Evolutionary conservation across 305 asterid genomes (phyloP).

Genomic region (Fraxinus nigra): DNA sequence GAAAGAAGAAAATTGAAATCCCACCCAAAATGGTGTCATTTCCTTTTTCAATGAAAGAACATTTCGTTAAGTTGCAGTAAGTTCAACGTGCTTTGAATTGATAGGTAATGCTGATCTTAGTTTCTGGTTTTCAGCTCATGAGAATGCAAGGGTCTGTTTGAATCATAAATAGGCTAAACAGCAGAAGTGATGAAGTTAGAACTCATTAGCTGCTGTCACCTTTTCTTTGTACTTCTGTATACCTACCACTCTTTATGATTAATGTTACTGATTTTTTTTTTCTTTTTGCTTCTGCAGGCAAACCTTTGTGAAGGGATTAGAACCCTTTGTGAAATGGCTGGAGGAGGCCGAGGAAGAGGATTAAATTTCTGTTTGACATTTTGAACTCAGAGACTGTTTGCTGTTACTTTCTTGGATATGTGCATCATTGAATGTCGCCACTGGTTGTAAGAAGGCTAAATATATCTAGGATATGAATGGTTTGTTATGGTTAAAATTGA

Average conservation of each 20-base stretch:
- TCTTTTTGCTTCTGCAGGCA: constrained; percentile 46
- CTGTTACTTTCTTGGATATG: constrained; percentile 17
- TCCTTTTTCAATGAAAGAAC: not conserved
- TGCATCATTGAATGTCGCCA: not conserved
- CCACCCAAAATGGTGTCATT: not conserved
- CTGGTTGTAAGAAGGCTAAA: not conserved
- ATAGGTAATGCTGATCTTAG: not conserved
- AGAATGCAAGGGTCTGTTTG: not conserved
- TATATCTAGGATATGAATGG: not conserved
- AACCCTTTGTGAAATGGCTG: constrained; percentile 93
- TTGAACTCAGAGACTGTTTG: not conserved
- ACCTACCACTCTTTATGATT: not conserved
- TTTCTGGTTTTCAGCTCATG: not conserved
- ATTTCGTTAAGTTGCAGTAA: not conserved
- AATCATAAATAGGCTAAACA: not conserved
- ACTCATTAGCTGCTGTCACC: not conserved
- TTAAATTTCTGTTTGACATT: constrained; percentile 24
- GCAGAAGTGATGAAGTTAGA: not conserved
- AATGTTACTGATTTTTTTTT: not conserved
- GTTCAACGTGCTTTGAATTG: not conserved
- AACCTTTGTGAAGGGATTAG: constrained; percentile 83
- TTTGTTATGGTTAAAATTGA: not conserved
- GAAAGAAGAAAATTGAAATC: not conserved
- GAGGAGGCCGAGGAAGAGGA: constrained; percentile 99
- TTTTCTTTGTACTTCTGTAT: not conserved